These are phyloP conservation scores for Ceratobasidium sp. DNA, from an alignment of 1,284 basidiomycete species.

Conservation along the genomic window DNA sequence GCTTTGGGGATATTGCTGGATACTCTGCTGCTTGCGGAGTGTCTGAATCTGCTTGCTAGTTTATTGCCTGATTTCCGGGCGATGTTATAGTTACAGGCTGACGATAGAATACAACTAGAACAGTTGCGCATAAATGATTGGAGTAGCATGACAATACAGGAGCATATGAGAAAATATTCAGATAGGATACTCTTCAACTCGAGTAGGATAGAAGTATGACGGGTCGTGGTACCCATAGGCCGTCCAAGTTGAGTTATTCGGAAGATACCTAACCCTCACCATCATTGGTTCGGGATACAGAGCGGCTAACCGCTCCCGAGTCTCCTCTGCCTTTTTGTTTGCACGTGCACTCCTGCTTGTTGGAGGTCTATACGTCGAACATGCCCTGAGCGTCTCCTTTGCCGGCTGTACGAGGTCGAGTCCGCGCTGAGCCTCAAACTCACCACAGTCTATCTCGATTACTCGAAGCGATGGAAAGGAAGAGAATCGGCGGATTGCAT, in stretches of 20 bases:
- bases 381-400: neutral
- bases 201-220: no score
- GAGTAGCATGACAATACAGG: no score
- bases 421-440: neutral
- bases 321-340: neutral
- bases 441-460: neutral
- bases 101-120: no score
- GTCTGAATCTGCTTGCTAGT: conserved; percentile 41
- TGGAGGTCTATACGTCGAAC: neutral
- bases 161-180: no score
- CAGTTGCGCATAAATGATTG: no score
- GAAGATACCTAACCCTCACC: conserved; percentile 7
- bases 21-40: conserved; percentile 43
- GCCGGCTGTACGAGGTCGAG: neutral
- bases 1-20: conserved; percentile 43
- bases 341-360: no score
- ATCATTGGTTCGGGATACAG: neutral
- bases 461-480: conserved; percentile 7
- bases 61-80: no score
- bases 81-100: no score
- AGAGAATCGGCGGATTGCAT: neutral
- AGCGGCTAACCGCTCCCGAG: neutral
- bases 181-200: no score
- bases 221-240: no score
- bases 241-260: no score